Base-by-base conservation (phyloP, 2,329 filamentous ascomycete species). In the Trichoderma koningii region DNA sequence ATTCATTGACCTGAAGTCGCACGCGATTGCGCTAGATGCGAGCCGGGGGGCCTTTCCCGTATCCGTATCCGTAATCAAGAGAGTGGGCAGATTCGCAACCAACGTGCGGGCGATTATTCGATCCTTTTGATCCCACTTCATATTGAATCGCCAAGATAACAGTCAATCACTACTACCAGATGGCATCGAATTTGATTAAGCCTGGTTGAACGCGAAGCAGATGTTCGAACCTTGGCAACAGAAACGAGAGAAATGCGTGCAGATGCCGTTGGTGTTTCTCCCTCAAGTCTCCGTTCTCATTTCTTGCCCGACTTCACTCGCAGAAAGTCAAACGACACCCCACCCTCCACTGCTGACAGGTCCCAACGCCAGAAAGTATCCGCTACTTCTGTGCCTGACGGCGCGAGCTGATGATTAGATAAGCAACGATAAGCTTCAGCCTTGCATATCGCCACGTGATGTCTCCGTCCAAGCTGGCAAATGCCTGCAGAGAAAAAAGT, bases 401-500 rank as follows among this genome's bases (percentile, higher is more conserved):
- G 12, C 34, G 34, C 1, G 12, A 12, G 9, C 14, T 10, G 3
- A 38, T 14, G 34, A 4, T 38, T 38, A 38, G 53, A 63, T 63
- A 57, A 64, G 50, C 28, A 7, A 30, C 9, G 34, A 63, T 44
- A 52, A 64, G 62, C 50, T 14, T 64, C 62, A 59, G 62, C 62
- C 55, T 64, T 59, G 62, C 62, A 59, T 64, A 59, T 64, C 47
- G 6, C 55, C 62, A 64, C 62, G 69, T 70, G 69, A 70, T 63
- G 42, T 38, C 19, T 55, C 60, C 63, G 41, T 61, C 26, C 26
- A 41, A 60, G 30, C 21, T 23, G 21, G 21, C 34, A 34, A 44
- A 51, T 50, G 23, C 42, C 23, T 42, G 47, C 45, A 23, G 7
- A 63, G 34, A 57, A 70, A 71, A 72, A 71, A 70, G 68, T 68